phyloP scores from a whole-genome alignment of 192 early-diverging fungal species.

The Jimgerdemannia flammicorona region DNA sequence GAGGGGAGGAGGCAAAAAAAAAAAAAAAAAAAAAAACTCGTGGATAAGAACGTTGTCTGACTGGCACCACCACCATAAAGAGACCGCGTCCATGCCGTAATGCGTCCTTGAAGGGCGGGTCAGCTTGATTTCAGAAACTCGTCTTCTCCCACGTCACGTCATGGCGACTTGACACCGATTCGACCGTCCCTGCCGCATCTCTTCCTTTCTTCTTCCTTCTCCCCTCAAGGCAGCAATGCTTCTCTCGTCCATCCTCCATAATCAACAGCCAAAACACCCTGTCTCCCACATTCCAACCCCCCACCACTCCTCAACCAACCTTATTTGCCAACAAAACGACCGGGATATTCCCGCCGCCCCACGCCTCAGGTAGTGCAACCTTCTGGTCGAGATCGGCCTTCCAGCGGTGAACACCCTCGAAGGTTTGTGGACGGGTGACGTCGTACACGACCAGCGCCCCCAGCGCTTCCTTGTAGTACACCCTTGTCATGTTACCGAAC shows the following conservation, averaged over 20 bases:
- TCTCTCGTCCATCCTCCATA: too few species aligned
- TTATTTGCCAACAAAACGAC: slow-evolving; percentile 55
- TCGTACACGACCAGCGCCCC: slow-evolving; percentile 58
- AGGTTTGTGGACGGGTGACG: slow-evolving; percentile 50
- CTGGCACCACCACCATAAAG: not conserved
- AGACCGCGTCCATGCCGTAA: too few species aligned
- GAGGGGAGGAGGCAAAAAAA: not conserved
- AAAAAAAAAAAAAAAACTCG: not conserved
- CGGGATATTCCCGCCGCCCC: slow-evolving; percentile 37
- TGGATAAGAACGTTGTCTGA: not conserved
- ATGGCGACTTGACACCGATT: too few species aligned
- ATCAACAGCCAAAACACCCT: too few species aligned
- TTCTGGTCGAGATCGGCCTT: slow-evolving; percentile 57
- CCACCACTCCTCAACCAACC: slow-evolving; percentile 20
- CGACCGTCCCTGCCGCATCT: not conserved
- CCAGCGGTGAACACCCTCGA: slow-evolving; percentile 53
- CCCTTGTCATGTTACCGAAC: slow-evolving; percentile 54
- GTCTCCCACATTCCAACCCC: not conserved
- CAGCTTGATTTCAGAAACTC: too few species aligned
- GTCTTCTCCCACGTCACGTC: too few species aligned
- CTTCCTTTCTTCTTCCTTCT: not conserved
- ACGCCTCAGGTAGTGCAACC: slow-evolving; percentile 42
- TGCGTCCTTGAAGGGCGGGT: too few species aligned
- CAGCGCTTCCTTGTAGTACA: slow-evolving; percentile 57
- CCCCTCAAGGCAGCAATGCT: not conserved